Conservation (phyloP, 192 early-diverging fungal genomes). For the Backusella australiensis region DNA sequence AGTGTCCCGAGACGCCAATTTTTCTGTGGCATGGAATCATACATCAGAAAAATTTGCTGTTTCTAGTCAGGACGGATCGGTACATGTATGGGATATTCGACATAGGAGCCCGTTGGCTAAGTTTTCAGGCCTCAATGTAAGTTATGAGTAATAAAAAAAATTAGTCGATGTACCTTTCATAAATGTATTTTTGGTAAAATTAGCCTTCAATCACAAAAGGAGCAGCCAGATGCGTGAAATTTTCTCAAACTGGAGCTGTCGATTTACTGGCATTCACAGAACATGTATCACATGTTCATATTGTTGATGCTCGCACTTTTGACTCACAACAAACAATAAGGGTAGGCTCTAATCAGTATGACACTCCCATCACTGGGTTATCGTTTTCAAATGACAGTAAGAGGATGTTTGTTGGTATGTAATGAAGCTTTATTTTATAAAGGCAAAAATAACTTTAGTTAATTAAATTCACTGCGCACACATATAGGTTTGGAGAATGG, state of each 20-base stretch:
- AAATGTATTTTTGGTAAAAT: background rate
- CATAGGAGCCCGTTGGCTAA: constrained; percentile 74
- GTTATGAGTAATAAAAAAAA: background rate
- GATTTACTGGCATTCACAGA: constrained; percentile 85
- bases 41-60: constrained; percentile 93
- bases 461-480: background rate
- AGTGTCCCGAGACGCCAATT: constrained; percentile 83
- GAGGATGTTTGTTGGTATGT: constrained; percentile 85
- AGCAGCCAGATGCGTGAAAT: constrained; percentile 84
- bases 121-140: constrained; percentile 68
- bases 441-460: background rate
- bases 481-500: constrained; percentile 70
- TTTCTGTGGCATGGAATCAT: constrained; percentile 95
- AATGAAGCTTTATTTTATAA: background rate
- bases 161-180: background rate
- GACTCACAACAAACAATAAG: constrained; percentile 78
- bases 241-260: constrained; percentile 83
- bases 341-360: constrained; percentile 58
- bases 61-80: constrained; percentile 91
- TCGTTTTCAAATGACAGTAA: constrained; percentile 81
- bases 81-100: constrained; percentile 91
- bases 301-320: constrained; percentile 91
- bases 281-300: constrained; percentile 83
- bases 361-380: constrained; percentile 87
- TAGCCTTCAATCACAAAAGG: constrained; percentile 70